A percentile compares a stretch with the other conserved stretches of the same genome.
Evolutionary conservation across 1,284 basidiomycete species (phyloP).

Genomic region (Inonotus hispidus): DNA sequence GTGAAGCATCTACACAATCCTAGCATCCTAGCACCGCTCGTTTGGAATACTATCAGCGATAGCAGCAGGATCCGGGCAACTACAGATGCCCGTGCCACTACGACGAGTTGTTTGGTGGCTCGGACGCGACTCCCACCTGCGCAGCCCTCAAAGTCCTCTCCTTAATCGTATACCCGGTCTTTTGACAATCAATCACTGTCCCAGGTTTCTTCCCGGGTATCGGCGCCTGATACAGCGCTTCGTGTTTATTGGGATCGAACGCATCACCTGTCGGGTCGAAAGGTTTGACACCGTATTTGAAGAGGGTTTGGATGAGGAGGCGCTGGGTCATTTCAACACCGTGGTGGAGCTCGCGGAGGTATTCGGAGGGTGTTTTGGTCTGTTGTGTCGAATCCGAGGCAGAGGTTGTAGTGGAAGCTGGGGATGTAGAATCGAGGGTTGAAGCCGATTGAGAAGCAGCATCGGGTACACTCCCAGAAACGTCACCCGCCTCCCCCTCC

Average conservation of each 20-base stretch:
- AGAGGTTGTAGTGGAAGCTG: constrained; percentile 23
- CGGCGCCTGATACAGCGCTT: constrained; percentile 95
- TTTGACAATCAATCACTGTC: constrained; percentile 87
- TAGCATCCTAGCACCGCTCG: too few relatives aligned
- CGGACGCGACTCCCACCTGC: constrained; percentile 92
- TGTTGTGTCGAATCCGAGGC: constrained; percentile 25
- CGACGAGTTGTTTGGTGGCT: constrained; percentile 37
- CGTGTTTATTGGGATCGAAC: constrained; percentile 94
- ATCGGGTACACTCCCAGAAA: background rate
- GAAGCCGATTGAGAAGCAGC: constrained; percentile 16
- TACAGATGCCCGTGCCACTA: too few relatives aligned
- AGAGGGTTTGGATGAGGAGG: constrained; percentile 84
- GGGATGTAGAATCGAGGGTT: constrained; percentile 16
- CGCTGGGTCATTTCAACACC: constrained; percentile 94
- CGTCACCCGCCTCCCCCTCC: background rate
- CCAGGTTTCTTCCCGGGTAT: constrained; percentile 84
- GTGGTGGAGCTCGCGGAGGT: constrained; percentile 70
- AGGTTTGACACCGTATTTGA: constrained; percentile 85
- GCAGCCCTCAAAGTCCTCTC: constrained; percentile 89
- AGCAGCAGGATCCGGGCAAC: too few relatives aligned
- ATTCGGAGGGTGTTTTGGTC: constrained; percentile 48
- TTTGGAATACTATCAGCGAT: too few relatives aligned
- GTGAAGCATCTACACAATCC: too few relatives aligned
- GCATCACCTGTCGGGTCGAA: constrained; percentile 90
- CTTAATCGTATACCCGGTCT: constrained; percentile 90